Percentiles rank a stretch among this genome's conserved stretches.
Evolutionary conservation across 2,329 filamentous ascomycete genomes (phyloP).

Genomic region (Chaetomiaceae sp.): DNA sequence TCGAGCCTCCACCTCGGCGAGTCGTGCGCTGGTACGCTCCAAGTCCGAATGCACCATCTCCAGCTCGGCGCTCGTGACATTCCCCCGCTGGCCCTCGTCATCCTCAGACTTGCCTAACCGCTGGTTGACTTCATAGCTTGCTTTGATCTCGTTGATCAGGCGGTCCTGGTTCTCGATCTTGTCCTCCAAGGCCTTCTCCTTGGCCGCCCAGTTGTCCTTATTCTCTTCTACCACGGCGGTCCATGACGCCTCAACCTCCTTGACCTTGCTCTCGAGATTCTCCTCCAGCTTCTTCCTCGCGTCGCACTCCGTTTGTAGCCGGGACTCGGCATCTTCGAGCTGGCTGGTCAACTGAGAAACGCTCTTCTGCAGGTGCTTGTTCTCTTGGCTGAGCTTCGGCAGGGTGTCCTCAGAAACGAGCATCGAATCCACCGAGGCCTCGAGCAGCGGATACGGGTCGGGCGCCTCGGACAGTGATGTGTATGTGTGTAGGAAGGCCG

Average conservation of each 20-base stretch:
- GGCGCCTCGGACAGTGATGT: conserved; percentile 91
- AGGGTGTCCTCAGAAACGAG: conserved; percentile 88
- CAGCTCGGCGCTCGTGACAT: conserved; percentile 81
- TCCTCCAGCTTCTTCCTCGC: conserved; percentile 72
- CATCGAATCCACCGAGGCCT: conserved; percentile 92
- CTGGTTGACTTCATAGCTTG: conserved; percentile 94
- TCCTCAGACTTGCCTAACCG: conserved; percentile 68
- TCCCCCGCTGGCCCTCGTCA: conserved; percentile 47
- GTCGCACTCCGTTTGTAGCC: conserved; percentile 71
- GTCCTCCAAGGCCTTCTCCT: conserved; percentile 82
- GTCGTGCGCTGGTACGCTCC: conserved; percentile 77
- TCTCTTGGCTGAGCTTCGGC: conserved; percentile 84
- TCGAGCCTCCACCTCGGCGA: conserved; percentile 87
- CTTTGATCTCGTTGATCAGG: conserved; percentile 88
- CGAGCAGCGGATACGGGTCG: conserved; percentile 91
- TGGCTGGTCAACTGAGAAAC: conserved; percentile 72
- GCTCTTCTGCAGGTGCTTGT: conserved; percentile 76
- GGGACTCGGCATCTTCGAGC: conserved; percentile 75
- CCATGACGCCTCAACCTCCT: conserved; percentile 89
- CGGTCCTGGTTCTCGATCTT: conserved; percentile 93
- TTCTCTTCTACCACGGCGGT: conserved; percentile 86
- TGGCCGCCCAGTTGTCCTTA: conserved; percentile 91
- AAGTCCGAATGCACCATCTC: conserved; percentile 91
- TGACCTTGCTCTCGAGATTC: conserved; percentile 71
- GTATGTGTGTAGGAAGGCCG: conserved; percentile 88